Evolutionary conservation across 768 basidiomycete species (phyloP).

Genomic region (Dentipellis sp.): DNA sequence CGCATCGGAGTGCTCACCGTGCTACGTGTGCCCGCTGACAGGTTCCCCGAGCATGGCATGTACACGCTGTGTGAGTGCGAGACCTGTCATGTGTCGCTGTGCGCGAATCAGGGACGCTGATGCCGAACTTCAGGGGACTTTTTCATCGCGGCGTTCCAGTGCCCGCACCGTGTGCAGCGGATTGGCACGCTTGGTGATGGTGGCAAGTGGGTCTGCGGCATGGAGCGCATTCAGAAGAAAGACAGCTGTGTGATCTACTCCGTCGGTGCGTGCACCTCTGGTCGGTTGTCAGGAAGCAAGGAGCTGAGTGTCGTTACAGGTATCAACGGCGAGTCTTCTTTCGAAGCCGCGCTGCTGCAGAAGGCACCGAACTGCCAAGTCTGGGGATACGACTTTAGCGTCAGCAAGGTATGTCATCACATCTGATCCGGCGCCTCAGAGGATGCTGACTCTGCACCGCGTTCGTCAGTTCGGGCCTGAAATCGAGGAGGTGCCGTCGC

Average conservation of each 20-base stretch:
- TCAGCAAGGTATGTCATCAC: not conserved
- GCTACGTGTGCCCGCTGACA: not conserved
- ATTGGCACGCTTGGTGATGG: constrained; percentile 51
- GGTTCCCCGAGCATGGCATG: not conserved
- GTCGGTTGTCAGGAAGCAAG: not conserved
- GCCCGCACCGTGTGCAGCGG: constrained; percentile 34
- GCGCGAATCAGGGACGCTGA: too few relatives aligned
- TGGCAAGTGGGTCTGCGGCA: constrained; percentile 64
- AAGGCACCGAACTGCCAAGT: constrained; percentile 40
- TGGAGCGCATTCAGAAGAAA: constrained; percentile 45
- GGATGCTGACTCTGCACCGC: not conserved
- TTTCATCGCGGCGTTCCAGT: constrained; percentile 33
- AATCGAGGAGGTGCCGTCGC: constrained; percentile 13
- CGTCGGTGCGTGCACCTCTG: constrained; percentile 22
- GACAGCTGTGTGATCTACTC: constrained; percentile 52
- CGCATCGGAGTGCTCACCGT: too few relatives aligned
- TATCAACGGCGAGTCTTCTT: constrained; percentile 55
- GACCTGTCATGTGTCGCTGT: too few relatives aligned
- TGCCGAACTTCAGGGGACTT: constrained; percentile 30
- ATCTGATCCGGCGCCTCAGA: not conserved
- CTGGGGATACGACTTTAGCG: constrained; percentile 44
- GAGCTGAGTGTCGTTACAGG: constrained; percentile 3
- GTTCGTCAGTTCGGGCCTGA: constrained; percentile 9
- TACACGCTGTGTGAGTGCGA: not conserved
- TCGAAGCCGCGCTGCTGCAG: constrained; percentile 49